Evolutionary conservation across 768 basidiomycete genomes (phyloP).

Genomic region (Harrya chromipes): DNA sequence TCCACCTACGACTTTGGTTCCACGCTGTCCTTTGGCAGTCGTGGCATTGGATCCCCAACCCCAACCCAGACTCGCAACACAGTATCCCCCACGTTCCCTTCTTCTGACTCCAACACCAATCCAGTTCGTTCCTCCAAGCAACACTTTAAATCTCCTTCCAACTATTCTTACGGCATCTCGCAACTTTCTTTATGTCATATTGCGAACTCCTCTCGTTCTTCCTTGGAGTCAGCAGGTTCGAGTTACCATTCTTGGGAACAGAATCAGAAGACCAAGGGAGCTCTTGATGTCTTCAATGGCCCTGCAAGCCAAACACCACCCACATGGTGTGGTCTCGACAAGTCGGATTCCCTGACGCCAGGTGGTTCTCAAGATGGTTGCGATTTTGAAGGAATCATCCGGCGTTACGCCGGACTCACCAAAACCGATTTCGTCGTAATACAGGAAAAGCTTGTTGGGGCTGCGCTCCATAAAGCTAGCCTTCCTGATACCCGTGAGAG

Average conservation of each 20-base stretch:
- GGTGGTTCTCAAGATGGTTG: slow-evolving; percentile 51
- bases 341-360: slow-evolving; percentile 45
- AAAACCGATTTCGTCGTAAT: slow-evolving; percentile 68
- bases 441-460: slow-evolving; percentile 72
- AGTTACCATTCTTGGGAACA: slow-evolving; percentile 83
- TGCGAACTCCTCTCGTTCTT: slow-evolving; percentile 74
- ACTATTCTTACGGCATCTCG: slow-evolving; percentile 49
- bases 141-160: slow-evolving; percentile 43
- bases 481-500: slow-evolving; percentile 60
- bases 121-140: slow-evolving; percentile 56
- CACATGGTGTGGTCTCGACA: slow-evolving; percentile 66
- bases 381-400: slow-evolving; percentile 66
- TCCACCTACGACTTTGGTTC: slow-evolving; percentile 50
- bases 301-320: slow-evolving; percentile 43
- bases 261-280: slow-evolving; percentile 50
- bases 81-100: slow-evolving; percentile 43
- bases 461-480: slow-evolving; percentile 53
- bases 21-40: slow-evolving; percentile 38
- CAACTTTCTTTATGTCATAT: slow-evolving; percentile 68
- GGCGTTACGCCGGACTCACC: slow-evolving; percentile 62
- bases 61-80: slow-evolving; percentile 64
- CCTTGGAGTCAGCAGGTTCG: slow-evolving; percentile 76
- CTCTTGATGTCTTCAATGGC: slow-evolving; percentile 53
- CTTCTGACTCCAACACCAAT: slow-evolving; percentile 34
- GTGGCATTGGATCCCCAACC: slow-evolving; percentile 56